Percentiles rank a stretch among this genome's conserved stretches.
Evolutionary conservation across 768 basidiomycete species (phyloP).

Genomic region (Lepiota brunneoincarnata): DNA sequence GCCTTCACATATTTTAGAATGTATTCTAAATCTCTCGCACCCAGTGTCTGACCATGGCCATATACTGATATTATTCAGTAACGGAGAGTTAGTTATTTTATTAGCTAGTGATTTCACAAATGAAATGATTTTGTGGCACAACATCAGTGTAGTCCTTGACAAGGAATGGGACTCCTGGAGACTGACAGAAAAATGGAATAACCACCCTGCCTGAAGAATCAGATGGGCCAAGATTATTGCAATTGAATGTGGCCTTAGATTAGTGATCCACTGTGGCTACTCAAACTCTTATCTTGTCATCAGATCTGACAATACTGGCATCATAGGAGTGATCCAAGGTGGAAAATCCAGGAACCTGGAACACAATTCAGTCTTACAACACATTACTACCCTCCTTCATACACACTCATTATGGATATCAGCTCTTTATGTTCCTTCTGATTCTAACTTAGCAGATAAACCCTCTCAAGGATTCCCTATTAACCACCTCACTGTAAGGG

Average conservation of each 20-base stretch:
- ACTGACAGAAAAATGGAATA: constrained; percentile 15
- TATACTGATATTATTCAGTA: no score
- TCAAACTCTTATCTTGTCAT: constrained; percentile 23
- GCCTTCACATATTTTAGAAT: no score
- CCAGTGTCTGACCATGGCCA: no score
- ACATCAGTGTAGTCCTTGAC: constrained; percentile 21
- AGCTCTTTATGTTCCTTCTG: constrained; percentile 7
- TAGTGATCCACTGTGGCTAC: constrained; percentile 5
- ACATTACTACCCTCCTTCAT: constrained; percentile 1
- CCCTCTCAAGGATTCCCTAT: constrained; percentile 5
- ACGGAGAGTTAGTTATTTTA: no score
- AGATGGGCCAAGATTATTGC: constrained; percentile 26
- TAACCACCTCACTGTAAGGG: no score
- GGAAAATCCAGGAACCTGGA: constrained; percentile 16
- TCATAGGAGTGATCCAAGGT: constrained; percentile 26
- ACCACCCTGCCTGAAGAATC: constrained; percentile 15
- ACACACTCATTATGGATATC: constrained; percentile 8
- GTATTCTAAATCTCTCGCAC: no score
- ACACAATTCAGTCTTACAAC: constrained; percentile 17
- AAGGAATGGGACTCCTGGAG: constrained; percentile 27
- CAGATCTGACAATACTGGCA: constrained; percentile 31
- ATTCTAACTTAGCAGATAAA: constrained; percentile 12
- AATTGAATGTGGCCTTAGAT: constrained; percentile 20
- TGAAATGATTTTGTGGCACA: no score
- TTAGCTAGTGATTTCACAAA: no score